Percentiles rank a stretch among this genome's conserved stretches.
phyloP scores from a whole-genome alignment of 768 basidiomycete species.

The Lactifluus volemus region DNA sequence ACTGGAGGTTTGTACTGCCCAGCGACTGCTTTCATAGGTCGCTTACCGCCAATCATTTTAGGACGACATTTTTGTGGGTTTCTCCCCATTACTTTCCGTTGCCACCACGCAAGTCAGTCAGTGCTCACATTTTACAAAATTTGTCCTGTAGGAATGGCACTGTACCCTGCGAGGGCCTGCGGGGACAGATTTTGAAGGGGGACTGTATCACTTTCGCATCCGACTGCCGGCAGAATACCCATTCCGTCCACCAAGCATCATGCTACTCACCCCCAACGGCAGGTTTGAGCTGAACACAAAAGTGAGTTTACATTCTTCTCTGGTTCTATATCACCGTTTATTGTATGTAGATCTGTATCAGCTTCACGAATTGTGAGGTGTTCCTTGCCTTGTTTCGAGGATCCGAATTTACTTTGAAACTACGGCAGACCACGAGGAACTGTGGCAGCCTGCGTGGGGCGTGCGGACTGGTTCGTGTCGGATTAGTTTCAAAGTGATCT shows the following conservation, averaged over 20 bases:
- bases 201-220: slow-evolving; percentile 93
- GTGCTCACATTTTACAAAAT: slow-evolving; percentile 3
- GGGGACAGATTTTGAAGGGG: slow-evolving; percentile 89
- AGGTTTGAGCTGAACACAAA: slow-evolving; percentile 94
- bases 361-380: slow-evolving; percentile 77
- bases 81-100: neutral
- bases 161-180: slow-evolving; percentile 88
- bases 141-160: slow-evolving; percentile 71
- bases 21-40: neutral
- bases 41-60: slow-evolving; percentile 22
- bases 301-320: slow-evolving; percentile 36
- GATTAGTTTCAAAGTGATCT: neutral
- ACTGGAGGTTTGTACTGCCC: slow-evolving; percentile 48
- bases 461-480: slow-evolving; percentile 71
- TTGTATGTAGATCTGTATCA: slow-evolving; percentile 70
- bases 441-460: slow-evolving; percentile 99
- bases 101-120: neutral
- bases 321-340: neutral
- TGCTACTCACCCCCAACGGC: slow-evolving; percentile 96
- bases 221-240: slow-evolving; percentile 90
- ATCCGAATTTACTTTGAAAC: slow-evolving; percentile 15
- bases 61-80: slow-evolving; percentile 84
- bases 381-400: slow-evolving; percentile 12
- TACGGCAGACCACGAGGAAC: slow-evolving; percentile 80
- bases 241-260: slow-evolving; percentile 90